Conservation (phyloP, 805 yeast species). For the Danielia oregonensis region DNA sequence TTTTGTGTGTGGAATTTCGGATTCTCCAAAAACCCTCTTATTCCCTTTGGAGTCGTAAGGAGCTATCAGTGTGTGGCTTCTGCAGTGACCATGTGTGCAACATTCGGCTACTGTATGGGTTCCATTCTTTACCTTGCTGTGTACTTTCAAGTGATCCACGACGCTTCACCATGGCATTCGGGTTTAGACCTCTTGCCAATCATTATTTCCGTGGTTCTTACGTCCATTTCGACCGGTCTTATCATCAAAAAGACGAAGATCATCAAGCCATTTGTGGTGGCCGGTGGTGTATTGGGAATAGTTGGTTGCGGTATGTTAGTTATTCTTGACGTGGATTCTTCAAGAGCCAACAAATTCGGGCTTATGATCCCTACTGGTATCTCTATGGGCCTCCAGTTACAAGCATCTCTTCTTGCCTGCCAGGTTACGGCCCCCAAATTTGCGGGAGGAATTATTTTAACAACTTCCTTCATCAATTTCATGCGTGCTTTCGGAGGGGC, state of each 20-base stretch:
- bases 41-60: conserved; percentile 39
- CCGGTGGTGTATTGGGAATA: conserved; percentile 28
- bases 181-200: conserved; percentile 37
- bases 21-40: conserved; percentile 43
- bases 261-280: conserved; percentile 30
- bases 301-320: conserved; percentile 35
- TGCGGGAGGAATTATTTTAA: conserved; percentile 33
- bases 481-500: conserved; percentile 31
- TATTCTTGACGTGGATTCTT: conserved; percentile 21
- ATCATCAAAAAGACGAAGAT: conserved; percentile 25
- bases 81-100: conserved; percentile 34
- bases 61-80: conserved; percentile 31
- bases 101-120: conserved; percentile 35
- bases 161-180: conserved; percentile 33
- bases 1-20: conserved; percentile 41
- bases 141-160: conserved; percentile 37
- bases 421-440: conserved; percentile 36
- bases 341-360: conserved; percentile 25
- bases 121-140: conserved; percentile 30
- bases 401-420: conserved; percentile 30
- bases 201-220: conserved; percentile 29
- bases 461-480: conserved; percentile 33
- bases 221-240: conserved; percentile 30
- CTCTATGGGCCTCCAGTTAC: conserved; percentile 35
- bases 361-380: conserved; percentile 32